phyloP scores from a whole-genome alignment of 2,329 filamentous ascomycete genomes.

The Aspergillus vadensis region DNA sequence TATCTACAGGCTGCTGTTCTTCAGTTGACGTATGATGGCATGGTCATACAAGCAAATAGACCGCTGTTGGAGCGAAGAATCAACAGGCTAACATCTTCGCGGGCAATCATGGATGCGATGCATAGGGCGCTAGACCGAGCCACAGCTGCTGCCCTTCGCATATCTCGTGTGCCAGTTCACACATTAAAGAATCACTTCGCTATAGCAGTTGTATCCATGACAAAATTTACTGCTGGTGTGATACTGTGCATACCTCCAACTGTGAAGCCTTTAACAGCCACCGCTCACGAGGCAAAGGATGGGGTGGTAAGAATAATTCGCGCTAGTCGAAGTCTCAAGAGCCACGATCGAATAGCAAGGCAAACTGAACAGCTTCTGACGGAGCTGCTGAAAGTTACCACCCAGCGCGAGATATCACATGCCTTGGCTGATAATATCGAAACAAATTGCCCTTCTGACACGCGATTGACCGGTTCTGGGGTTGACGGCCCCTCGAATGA shows the following conservation, averaged over 20 bases:
- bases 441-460: background rate
- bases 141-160: constrained; percentile 1
- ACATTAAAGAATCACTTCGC: background rate
- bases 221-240: constrained; percentile 2
- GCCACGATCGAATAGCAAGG: constrained; percentile 1
- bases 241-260: constrained; percentile 1
- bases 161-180: background rate
- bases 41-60: background rate
- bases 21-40: background rate
- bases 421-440: background rate
- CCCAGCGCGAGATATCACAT: background rate
- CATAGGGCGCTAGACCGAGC: background rate
- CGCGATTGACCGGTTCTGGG: background rate
- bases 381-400: background rate
- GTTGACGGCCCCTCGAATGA: background rate
- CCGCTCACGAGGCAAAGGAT: constrained; percentile 1
- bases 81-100: background rate
- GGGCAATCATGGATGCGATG: background rate
- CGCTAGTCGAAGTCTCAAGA: background rate
- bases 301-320: constrained; percentile 3
- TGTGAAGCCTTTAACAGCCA: background rate
- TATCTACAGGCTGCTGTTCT: constrained; percentile 1
- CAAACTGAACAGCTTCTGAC: constrained; percentile 1
- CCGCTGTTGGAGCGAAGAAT: background rate
- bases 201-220: background rate